Conservation (phyloP, 1,139 yeast genomes). For the Candida frijolesensis region DNA sequence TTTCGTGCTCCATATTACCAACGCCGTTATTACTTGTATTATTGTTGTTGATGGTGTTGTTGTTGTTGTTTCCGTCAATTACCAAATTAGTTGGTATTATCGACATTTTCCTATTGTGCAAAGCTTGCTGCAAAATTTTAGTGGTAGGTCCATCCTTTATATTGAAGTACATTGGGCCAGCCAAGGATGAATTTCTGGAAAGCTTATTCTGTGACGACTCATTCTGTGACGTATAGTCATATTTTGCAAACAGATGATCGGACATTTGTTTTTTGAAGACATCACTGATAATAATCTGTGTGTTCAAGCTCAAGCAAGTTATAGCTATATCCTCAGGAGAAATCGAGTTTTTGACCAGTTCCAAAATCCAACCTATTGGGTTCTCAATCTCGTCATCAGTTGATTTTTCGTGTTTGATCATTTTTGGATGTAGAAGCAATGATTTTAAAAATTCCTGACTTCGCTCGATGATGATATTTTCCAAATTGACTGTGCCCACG, state of each 20-base stretch:
- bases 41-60: not conserved
- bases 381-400: constrained; percentile 37
- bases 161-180: constrained; percentile 27
- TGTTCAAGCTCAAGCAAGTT: constrained; percentile 36
- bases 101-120: constrained; percentile 28
- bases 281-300: constrained; percentile 18
- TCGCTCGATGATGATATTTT: constrained; percentile 8
- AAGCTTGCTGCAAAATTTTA: constrained; percentile 19
- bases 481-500: constrained; percentile 2
- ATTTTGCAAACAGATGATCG: constrained; percentile 4
- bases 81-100: constrained; percentile 30
- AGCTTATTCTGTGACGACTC: constrained; percentile 9
- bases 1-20: constrained; percentile 13
- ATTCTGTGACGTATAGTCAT: not conserved
- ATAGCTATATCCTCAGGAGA: constrained; percentile 36
- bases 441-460: constrained; percentile 19
- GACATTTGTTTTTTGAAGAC: constrained; percentile 7
- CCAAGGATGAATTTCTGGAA: constrained; percentile 31
- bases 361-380: constrained; percentile 37
- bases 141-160: constrained; percentile 14
- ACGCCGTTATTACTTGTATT: not conserved
- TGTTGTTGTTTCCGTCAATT: constrained; percentile 17
- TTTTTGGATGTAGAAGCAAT: constrained; percentile 53
- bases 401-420: constrained; percentile 32
- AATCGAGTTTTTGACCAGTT: constrained; percentile 21